Evolutionary conservation across 805 yeast species (phyloP).

Genomic region (Metschnikowia bowlesiae): DNA sequence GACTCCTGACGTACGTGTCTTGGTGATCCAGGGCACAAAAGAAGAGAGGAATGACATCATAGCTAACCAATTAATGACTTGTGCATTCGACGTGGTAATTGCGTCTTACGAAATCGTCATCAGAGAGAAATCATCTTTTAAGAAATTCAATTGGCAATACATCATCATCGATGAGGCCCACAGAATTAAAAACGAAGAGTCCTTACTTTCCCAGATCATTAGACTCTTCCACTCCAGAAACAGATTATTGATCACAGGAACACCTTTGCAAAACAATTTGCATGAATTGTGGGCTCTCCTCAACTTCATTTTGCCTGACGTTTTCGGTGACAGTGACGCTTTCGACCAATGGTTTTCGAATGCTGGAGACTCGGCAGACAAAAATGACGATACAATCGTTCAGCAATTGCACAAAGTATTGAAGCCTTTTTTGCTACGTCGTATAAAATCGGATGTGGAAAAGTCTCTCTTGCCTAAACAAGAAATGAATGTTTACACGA

Average conservation of each 20-base stretch:
- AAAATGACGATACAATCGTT: constrained; percentile 48
- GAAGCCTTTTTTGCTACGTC: constrained; percentile 69
- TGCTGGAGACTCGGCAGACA: constrained; percentile 30
- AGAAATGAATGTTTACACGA: constrained; percentile 68
- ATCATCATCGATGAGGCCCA: constrained; percentile 81
- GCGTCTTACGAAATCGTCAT: constrained; percentile 76
- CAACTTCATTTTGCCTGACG: constrained; percentile 73
- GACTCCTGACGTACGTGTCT: constrained; percentile 74
- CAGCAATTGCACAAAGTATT: constrained; percentile 71
- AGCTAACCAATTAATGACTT: constrained; percentile 44
- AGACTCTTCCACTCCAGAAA: constrained; percentile 67
- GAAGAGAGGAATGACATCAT: constrained; percentile 57
- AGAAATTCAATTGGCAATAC: constrained; percentile 70
- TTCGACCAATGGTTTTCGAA: constrained; percentile 72
- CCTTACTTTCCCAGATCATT: constrained; percentile 66
- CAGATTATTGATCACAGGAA: constrained; percentile 72
- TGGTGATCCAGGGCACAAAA: constrained; percentile 72
- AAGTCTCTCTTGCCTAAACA: constrained; percentile 70
- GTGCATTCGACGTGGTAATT: constrained; percentile 69
- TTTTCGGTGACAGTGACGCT: constrained; percentile 65
- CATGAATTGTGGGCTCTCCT: constrained; percentile 80
- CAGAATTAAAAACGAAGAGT: constrained; percentile 74
- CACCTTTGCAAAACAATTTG: constrained; percentile 74
- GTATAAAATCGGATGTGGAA: constrained; percentile 80
- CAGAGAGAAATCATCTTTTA: constrained; percentile 62